Percentiles rank a stretch among this genome's conserved stretches.
Evolutionary conservation across 1,139 yeast genomes (phyloP).

Genomic region (Hansenula sp.): DNA sequence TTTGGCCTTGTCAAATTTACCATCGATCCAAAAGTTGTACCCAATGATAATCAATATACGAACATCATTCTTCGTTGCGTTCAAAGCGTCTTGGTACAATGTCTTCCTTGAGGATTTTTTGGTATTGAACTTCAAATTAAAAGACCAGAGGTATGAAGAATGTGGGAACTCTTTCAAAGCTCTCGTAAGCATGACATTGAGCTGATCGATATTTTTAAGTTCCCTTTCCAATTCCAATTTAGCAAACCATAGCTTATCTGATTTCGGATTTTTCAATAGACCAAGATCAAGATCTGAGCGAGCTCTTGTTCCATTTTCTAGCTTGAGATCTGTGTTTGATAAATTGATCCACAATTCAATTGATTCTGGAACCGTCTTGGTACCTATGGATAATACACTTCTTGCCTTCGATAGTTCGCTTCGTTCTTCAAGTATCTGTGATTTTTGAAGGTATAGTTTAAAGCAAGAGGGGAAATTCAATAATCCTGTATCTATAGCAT

Average conservation of each 20-base stretch:
- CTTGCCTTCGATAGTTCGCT: constrained; percentile 38
- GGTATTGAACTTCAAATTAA: constrained; percentile 42
- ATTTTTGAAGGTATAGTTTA: constrained; percentile 55
- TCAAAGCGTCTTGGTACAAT: constrained; percentile 69
- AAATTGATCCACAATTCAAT: constrained; percentile 53
- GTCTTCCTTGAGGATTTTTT: constrained; percentile 58
- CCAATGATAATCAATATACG: constrained; percentile 64
- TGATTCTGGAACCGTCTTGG: constrained; percentile 40
- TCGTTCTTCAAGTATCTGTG: constrained; percentile 43
- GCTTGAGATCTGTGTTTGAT: constrained; percentile 41
- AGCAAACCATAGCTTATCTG: constrained; percentile 53
- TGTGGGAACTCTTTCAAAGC: constrained; percentile 60
- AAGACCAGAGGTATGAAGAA: constrained; percentile 62
- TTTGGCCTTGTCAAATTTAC: constrained; percentile 60
- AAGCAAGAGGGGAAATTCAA: constrained; percentile 40
- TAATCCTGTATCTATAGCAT: constrained; percentile 42
- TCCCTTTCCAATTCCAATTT: constrained; percentile 56
- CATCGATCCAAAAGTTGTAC: constrained; percentile 62
- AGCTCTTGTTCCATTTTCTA: constrained; percentile 50
- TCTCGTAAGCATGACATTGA: constrained; percentile 50
- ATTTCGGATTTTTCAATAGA: constrained; percentile 44
- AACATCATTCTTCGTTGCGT: constrained; percentile 58
- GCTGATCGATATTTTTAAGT: constrained; percentile 47
- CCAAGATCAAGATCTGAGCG: constrained; percentile 75
- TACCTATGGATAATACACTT: constrained; percentile 46